Percentiles rank a stretch among this genome's conserved stretches.
phyloP scores from a whole-genome alignment of 805 yeast genomes.

The Sugiyamaella chiloensis region DNA sequence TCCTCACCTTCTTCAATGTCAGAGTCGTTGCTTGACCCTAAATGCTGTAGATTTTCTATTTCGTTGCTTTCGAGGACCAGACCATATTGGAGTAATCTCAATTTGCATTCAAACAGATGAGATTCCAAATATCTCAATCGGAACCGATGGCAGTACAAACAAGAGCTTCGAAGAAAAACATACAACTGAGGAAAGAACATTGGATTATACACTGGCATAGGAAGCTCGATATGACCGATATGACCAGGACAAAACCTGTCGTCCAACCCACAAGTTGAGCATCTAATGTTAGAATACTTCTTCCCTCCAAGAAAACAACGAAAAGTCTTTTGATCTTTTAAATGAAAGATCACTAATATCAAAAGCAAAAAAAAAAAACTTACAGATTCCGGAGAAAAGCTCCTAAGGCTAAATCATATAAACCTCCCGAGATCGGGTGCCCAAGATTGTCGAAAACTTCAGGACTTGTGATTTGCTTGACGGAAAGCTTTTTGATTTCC shows the following conservation, averaged over 20 bases:
- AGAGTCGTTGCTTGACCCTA: constrained; percentile 33
- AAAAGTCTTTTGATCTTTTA: no score
- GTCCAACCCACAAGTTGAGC: constrained; percentile 95
- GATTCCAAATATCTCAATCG: constrained; percentile 64
- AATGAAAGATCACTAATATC: no score
- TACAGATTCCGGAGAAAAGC: constrained; percentile 78
- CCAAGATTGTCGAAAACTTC: constrained; percentile 94
- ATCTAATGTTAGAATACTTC: constrained; percentile 32
- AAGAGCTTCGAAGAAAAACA: constrained; percentile 74
- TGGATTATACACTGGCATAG: constrained; percentile 94
- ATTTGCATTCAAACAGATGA: constrained; percentile 73
- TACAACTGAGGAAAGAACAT: constrained; percentile 89
- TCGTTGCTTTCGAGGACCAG: constrained; percentile 72
- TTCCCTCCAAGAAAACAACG: no score
- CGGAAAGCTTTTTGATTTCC: constrained; percentile 83
- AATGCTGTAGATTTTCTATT: constrained; percentile 59
- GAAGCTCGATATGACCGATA: constrained; percentile 95
- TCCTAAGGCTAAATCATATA: constrained; percentile 92
- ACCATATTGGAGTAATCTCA: constrained; percentile 83
- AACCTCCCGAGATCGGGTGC: constrained; percentile 90
- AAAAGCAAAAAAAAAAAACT: constrained; percentile 19
- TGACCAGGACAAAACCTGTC: constrained; percentile 97
- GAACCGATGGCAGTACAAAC: constrained; percentile 89
- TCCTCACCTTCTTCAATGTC: constrained; percentile 49
- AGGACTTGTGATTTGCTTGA: constrained; percentile 93